Conservation (phyloP, 2,329 filamentous ascomycete species). For the Fonsecaea monophora region DNA sequence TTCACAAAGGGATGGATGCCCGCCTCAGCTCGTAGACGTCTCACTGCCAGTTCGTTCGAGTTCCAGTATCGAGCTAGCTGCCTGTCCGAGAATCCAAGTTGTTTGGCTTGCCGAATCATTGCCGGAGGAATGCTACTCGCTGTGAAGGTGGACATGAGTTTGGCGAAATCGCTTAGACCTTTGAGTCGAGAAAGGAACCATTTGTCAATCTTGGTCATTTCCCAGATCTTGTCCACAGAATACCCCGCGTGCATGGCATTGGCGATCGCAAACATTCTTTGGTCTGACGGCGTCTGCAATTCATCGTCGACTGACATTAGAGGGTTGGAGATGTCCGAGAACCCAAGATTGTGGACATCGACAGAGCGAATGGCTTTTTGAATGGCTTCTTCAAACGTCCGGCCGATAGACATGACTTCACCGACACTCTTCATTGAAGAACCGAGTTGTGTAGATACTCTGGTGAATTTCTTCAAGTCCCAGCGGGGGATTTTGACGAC, state of each 20-base stretch:
- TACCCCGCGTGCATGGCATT: slow-evolving; percentile 97
- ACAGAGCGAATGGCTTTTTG: slow-evolving; percentile 97
- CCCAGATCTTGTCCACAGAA: slow-evolving; percentile 95
- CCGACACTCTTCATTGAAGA: slow-evolving; percentile 99
- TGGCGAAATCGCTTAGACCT: slow-evolving; percentile 86
- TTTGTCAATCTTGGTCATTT: slow-evolving; percentile 97
- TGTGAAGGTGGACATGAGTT: slow-evolving; percentile 73
- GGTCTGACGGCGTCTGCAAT: slow-evolving; percentile 95
- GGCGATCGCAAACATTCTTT: slow-evolving; percentile 94
- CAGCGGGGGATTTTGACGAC: slow-evolving; percentile 99
- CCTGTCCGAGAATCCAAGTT: slow-evolving; percentile 90
- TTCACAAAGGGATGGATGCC: slow-evolving; percentile 90
- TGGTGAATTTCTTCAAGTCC: slow-evolving; percentile 98
- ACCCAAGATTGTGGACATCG: slow-evolving; percentile 93
- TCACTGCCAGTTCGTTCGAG: slow-evolving; percentile 90
- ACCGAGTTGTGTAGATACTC: slow-evolving; percentile 92
- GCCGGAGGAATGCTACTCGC: slow-evolving; percentile 69
- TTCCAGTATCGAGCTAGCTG: slow-evolving; percentile 94
- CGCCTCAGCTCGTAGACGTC: slow-evolving; percentile 81
- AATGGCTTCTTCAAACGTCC: slow-evolving; percentile 97
- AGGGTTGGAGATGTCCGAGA: slow-evolving; percentile 81
- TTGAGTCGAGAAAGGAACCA: slow-evolving; percentile 96
- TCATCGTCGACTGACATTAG: slow-evolving; percentile 96
- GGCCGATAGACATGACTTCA: slow-evolving; percentile 97
- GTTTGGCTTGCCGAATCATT: slow-evolving; percentile 82